Evolutionary conservation across 2,329 filamentous ascomycete genomes (phyloP), one percentile per base, ranked within the genome.

Genomic region (Ophiobolus disseminans): DNA sequence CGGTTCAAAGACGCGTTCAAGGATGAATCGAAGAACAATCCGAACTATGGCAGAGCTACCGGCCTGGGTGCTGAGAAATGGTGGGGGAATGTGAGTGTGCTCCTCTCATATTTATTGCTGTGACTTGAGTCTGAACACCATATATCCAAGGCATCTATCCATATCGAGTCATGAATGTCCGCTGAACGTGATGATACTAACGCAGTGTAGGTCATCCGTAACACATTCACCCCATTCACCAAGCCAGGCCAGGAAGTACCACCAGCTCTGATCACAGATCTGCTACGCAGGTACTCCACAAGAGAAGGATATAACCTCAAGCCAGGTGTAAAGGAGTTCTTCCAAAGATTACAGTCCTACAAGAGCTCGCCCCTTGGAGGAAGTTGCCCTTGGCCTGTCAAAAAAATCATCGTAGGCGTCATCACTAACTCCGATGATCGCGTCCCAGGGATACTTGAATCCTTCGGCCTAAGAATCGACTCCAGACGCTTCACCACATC

Each of bases 341-440:
- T 86, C 19, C 49, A 66, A 14, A 65, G 64, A 13, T 52, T 85
- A 4, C 71, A 73, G 7, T n/a, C n/a, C n/a, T n/a, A n/a, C n/a
- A n/a, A n/a, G n/a, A n/a, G n/a, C n/a, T n/a, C n/a, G n/a, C n/a
- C n/a, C n/a, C n/a, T n/a, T n/a, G n/a, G n/a, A n/a, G n/a, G 1
- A 17, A 25, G n/a, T 6, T 35, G 14, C 3, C 31, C 34, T 6
- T 75, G 73, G 72, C 63, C 48, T 5, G 77, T 76, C 60, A 57
- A 71, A 11, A 66, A 63, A 10, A 73, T 79, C 4, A 70, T 83
- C 1, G 70, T 85, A 4, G 84, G 84, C 20, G 74, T 87, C 5
- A 77, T 87, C 40, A 84, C 83, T 9, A 87, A 87, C 62, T 86
- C 84, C 0, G 85, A 88, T 56, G 77, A 82, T 60, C 75, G 84